Evolutionary conservation across 257 asterid species (phyloP).

Genomic region (Solanum habrochaites): DNA sequence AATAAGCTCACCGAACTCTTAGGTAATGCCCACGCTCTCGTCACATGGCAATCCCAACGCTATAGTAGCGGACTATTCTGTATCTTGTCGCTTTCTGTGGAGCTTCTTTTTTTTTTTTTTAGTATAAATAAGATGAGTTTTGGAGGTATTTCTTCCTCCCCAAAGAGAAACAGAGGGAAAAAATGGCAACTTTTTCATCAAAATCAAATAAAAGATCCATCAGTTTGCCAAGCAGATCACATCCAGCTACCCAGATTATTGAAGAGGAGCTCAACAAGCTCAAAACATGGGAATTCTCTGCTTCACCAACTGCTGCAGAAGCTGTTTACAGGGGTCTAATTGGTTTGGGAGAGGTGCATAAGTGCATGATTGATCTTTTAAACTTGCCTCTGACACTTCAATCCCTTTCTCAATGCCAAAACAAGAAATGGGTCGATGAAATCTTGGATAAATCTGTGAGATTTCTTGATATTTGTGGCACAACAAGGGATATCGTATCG

Average conservation of each 20-base stretch:
- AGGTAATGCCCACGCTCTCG: neutral
- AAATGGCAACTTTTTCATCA: slow-evolving; percentile 15
- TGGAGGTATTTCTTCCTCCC: neutral
- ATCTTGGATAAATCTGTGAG: slow-evolving; percentile 1
- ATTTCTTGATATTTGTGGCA: slow-evolving; percentile 4
- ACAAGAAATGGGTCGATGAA: slow-evolving; percentile 3
- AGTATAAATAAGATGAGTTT: neutral
- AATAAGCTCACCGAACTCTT: neutral
- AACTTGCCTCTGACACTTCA: slow-evolving; percentile 6
- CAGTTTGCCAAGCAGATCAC: slow-evolving; percentile 25
- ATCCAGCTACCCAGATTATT: slow-evolving; percentile 11
- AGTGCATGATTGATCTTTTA: neutral
- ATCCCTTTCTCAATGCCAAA: neutral
- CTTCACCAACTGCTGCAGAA: neutral
- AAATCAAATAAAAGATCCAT: slow-evolving; percentile 16
- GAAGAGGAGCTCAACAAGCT: slow-evolving; percentile 16
- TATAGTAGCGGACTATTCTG: neutral
- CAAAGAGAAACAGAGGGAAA: neutral
- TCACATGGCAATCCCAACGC: slow-evolving; percentile 5
- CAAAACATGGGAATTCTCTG: neutral
- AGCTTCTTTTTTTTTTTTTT: too few species aligned
- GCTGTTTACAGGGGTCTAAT: neutral
- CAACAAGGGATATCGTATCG: neutral
- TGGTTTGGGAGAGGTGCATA: neutral
- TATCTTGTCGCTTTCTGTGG: slow-evolving; percentile 4